Evolutionary conservation across 257 asterid species (phyloP).

Genomic region (Solanum megistacrolobum): DNA sequence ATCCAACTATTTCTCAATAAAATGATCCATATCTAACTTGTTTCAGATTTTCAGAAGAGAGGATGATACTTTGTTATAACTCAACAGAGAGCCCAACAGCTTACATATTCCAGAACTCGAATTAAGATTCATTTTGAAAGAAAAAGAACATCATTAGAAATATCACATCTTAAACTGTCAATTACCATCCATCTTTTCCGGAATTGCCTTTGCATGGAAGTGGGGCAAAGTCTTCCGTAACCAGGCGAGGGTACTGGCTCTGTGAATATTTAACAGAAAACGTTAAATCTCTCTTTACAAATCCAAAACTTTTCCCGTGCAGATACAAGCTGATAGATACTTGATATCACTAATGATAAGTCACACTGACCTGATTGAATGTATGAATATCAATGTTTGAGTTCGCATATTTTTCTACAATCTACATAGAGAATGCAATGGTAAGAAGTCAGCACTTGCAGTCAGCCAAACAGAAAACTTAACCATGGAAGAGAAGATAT

Average conservation of each 20-base stretch:
- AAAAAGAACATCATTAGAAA: background rate
- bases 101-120: background rate
- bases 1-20: background rate
- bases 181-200: conserved; percentile 92
- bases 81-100: background rate
- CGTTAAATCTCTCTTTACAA: background rate
- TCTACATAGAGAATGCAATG: conserved; percentile 33
- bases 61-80: background rate
- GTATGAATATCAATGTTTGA: conserved; percentile 84
- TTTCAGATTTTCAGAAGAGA: background rate
- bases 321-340: background rate
- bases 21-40: background rate
- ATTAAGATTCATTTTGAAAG: background rate
- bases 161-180: background rate
- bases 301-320: background rate
- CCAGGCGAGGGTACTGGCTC: conserved; percentile 99
- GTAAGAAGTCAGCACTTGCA: background rate
- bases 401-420: conserved; percentile 69
- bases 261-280: conserved; percentile 19
- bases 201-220: conserved; percentile 74
- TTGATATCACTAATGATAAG: background rate
- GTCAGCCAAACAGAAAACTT: background rate
- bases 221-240: conserved; percentile 73
- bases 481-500: background rate
- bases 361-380: conserved; percentile 67